phyloP scores from a whole-genome alignment of 2,329 filamentous ascomycete genomes.

The Lasiodiplodia sp. region DNA sequence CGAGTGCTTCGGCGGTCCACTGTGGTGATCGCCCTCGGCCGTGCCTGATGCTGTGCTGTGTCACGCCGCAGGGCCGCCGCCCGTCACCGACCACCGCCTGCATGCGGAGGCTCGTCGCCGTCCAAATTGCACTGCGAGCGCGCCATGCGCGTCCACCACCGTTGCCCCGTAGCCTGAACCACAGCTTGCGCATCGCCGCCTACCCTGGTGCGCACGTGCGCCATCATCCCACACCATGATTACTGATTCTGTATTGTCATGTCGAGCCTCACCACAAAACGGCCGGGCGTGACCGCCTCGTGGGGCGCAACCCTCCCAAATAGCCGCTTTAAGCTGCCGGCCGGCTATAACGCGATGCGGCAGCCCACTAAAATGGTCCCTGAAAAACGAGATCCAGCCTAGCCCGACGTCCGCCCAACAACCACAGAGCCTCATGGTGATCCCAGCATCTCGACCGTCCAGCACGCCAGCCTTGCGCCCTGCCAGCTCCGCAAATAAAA shows the following conservation, averaged over 20 bases:
- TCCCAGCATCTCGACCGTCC: constrained; percentile 4
- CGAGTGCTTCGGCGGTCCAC: constrained; percentile 18
- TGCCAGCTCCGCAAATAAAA: constrained; percentile 7
- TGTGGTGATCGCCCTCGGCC: neutral
- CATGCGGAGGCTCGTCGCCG: constrained; percentile 1
- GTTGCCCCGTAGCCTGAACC: too few relatives aligned
- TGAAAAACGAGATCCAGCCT: constrained; percentile 18
- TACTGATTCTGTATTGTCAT: constrained; percentile 25
- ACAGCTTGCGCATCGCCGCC: neutral
- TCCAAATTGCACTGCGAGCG: neutral
- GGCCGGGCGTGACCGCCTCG: constrained; percentile 12
- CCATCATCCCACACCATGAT: constrained; percentile 23
- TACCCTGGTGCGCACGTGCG: constrained; percentile 21
- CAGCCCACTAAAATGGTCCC: constrained; percentile 16
- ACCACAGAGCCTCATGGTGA: constrained; percentile 9
- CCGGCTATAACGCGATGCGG: constrained; percentile 19
- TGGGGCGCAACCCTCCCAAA: constrained; percentile 2
- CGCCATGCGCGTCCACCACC: neutral
- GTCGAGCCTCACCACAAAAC: constrained; percentile 8
- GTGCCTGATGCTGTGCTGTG: constrained; percentile 9
- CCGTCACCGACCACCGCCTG: constrained; percentile 4
- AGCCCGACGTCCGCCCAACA: constrained; percentile 15
- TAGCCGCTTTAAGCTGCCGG: constrained; percentile 20
- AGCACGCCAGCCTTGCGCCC: neutral
- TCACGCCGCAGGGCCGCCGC: constrained; percentile 2